Percentiles rank a stretch among this genome's conserved stretches.
Conservation (phyloP, 305 asterid genomes). For the Fraxinus sp. region DNA sequence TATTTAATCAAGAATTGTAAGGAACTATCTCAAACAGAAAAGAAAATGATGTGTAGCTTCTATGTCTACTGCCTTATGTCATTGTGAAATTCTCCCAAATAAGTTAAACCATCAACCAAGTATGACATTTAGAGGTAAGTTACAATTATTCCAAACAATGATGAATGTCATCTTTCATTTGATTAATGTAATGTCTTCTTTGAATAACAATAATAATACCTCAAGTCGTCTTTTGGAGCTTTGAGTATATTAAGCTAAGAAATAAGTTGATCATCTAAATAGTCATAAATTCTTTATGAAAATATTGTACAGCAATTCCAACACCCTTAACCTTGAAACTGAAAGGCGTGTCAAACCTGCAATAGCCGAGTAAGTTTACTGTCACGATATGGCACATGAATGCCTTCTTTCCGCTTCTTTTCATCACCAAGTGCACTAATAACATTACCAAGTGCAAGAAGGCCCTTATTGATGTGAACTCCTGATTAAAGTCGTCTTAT, state of each 20-base stretch:
- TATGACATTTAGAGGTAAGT: background rate
- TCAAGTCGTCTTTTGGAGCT: background rate
- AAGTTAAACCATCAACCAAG: conserved; percentile 1
- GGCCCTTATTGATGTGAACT: conserved; percentile 96
- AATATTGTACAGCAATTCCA: background rate
- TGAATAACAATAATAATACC: background rate
- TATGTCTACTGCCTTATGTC: background rate
- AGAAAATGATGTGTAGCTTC: conserved; percentile 6
- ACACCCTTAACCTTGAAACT: background rate
- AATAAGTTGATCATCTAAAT: background rate
- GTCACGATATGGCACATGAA: conserved; percentile 92
- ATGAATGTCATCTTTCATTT: background rate
- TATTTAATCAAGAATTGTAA: background rate
- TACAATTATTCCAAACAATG: background rate
- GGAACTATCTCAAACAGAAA: background rate
- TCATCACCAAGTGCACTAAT: conserved; percentile 99
- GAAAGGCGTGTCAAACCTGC: conserved; percentile 58
- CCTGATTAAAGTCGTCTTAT: conserved; percentile 45
- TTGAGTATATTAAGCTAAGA: background rate
- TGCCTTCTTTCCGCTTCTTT: conserved; percentile 88
- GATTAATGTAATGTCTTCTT: background rate
- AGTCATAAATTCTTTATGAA: background rate
- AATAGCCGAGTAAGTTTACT: conserved; percentile 97
- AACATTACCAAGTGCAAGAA: conserved; percentile 95
- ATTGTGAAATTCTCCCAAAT: background rate